Evolutionary conservation across 345 rosid species (phyloP).

Genomic region (Reutealis trisperma): DNA sequence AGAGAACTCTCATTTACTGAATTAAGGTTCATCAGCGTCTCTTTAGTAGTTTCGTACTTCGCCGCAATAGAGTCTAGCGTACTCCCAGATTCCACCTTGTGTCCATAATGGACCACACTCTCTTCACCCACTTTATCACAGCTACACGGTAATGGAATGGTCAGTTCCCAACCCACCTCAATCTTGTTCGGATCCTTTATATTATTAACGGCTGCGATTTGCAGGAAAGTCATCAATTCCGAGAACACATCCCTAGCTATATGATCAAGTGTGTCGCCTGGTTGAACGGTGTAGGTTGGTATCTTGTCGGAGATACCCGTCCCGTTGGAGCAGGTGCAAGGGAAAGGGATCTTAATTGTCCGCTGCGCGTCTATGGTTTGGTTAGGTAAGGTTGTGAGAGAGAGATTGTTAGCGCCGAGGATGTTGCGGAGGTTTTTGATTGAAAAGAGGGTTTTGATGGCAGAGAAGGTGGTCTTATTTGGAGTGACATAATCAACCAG

Average conservation of each 20-base stretch:
- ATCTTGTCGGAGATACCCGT: conserved; percentile 24
- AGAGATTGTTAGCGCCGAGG: conserved; percentile 33
- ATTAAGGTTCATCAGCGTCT: conserved; percentile 17
- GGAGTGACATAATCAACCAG: conserved; percentile 28
- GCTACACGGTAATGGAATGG: conserved; percentile 36
- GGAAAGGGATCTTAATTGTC: conserved; percentile 24
- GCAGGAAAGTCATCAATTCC: neutral
- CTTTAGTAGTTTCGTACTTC: conserved; percentile 18
- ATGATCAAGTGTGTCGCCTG: conserved; percentile 15
- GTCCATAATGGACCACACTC: conserved; percentile 35
- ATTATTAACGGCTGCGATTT: conserved; percentile 23
- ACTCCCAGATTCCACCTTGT: conserved; percentile 23
- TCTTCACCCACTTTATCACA: conserved; percentile 26
- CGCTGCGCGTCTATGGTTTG: conserved; percentile 13
- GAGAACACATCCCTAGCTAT: conserved; percentile 31
- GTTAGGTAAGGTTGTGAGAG: conserved; percentile 23
- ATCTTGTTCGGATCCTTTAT: neutral
- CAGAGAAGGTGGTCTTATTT: conserved; percentile 16
- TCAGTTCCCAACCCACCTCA: conserved; percentile 14
- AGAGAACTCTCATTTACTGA: conserved; percentile 16
- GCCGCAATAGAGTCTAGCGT: conserved; percentile 23
- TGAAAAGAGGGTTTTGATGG: conserved; percentile 28
- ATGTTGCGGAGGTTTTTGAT: conserved; percentile 22
- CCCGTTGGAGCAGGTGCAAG: conserved; percentile 26
- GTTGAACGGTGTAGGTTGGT: conserved; percentile 21